These are phyloP conservation scores for Zymoseptoria ardabiliae DNA, from an alignment of 2,329 filamentous ascomycete species.

Conservation along the genomic window DNA sequence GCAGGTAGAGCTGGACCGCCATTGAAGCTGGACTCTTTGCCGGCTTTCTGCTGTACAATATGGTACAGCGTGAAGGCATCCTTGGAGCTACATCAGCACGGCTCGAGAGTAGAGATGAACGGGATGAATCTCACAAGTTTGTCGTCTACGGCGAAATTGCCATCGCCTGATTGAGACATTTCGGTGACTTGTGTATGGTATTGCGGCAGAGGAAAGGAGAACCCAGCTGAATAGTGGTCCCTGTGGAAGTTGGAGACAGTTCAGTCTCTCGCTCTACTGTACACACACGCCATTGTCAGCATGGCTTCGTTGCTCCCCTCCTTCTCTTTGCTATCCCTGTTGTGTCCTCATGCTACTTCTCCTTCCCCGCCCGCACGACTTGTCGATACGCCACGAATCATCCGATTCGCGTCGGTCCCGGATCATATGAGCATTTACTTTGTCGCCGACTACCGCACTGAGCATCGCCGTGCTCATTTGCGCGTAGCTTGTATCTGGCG, in stretches of 20 bases:
- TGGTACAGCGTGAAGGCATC: slow-evolving; percentile 28
- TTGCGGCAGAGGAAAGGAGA: neutral
- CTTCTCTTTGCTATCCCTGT: neutral
- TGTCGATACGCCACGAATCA: neutral
- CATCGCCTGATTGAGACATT: slow-evolving; percentile 13
- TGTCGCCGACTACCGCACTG: neutral
- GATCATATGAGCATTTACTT: neutral
- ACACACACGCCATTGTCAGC: neutral
- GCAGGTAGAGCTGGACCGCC: slow-evolving; percentile 54
- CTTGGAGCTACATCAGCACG: slow-evolving; percentile 19
- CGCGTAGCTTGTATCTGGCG: neutral
- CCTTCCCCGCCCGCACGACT: neutral
- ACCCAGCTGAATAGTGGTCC: neutral
- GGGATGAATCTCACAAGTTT: slow-evolving; percentile 19
- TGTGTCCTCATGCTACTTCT: neutral
- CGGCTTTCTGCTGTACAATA: slow-evolving; percentile 17
- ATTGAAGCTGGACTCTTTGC: slow-evolving; percentile 1
- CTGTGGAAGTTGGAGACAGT: neutral
- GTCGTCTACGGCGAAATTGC: slow-evolving; percentile 17
- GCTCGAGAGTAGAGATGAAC: slow-evolving; percentile 8
- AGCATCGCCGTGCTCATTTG: neutral
- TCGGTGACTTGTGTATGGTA: neutral
- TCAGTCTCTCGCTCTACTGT: neutral
- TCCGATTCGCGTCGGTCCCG: no score
- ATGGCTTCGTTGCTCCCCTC: neutral